These are phyloP conservation scores for Rhododendron williamsianum DNA, from an alignment of 148 eudicot species.

Conservation along the genomic window DNA sequence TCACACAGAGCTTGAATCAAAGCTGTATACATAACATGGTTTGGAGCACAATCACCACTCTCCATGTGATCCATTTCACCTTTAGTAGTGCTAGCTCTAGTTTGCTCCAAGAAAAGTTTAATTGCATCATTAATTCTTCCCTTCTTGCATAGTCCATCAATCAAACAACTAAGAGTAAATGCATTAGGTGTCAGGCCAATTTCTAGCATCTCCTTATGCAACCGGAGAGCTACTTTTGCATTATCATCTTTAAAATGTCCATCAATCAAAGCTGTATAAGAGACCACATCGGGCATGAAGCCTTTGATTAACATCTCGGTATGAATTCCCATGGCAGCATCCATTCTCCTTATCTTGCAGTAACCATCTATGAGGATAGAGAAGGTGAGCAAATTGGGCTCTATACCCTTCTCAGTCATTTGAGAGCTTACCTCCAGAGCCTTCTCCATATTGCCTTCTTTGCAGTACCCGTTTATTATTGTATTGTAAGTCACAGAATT, in stretches of 20 bases:
- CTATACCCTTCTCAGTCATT: conserved; percentile 58
- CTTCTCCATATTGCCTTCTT: conserved; percentile 53
- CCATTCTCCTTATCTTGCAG: conserved; percentile 43
- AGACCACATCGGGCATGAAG: conserved; percentile 62
- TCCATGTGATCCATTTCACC: conserved; percentile 21
- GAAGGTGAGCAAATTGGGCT: conserved; percentile 56
- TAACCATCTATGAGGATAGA: conserved; percentile 67
- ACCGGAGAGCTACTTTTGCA: conserved; percentile 45
- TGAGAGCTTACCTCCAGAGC: conserved; percentile 57
- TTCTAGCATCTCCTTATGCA: conserved; percentile 69
- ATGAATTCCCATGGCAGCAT: conserved; percentile 62
- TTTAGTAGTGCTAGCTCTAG: conserved; percentile 13
- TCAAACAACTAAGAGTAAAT: conserved; percentile 52
- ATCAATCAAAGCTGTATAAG: conserved; percentile 61
- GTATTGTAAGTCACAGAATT: conserved; percentile 62
- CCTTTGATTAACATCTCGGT: conserved; percentile 74
- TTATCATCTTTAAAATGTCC: conserved; percentile 64
- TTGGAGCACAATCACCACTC: conserved; percentile 17
- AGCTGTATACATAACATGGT: conserved; percentile 58
- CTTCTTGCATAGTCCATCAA: conserved; percentile 78
- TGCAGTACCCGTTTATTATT: conserved; percentile 58
- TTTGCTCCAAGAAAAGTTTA: conserved; percentile 39
- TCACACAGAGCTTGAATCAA: conserved; percentile 61
- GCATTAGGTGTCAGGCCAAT: conserved; percentile 54
- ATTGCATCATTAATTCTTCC: conserved; percentile 52